Base-by-base conservation (phyloP, 2,329 filamentous ascomycete genomes). In the Xylariales sp. region DNA sequence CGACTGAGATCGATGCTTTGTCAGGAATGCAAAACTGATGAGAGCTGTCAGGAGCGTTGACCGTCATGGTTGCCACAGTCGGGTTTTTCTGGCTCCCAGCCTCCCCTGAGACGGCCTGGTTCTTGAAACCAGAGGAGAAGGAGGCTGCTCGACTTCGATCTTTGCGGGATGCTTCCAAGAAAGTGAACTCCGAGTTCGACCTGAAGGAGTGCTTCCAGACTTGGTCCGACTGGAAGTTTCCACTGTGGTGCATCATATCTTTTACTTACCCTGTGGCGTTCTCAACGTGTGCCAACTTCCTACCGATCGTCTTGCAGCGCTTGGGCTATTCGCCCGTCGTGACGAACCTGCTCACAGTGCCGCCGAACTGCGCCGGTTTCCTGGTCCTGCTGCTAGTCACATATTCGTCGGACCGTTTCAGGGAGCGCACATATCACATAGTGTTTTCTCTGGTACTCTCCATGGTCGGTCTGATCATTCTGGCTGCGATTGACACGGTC, bases 211-310 rank as follows among this genome's bases (percentile, higher is more conserved):
- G 62, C 29, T 72, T 73, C 47, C 52, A 54, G 15, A 60, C 58
- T 3, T 73, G 67, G 67, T 61, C 55, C 28, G 66, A 42, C 67
- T 74, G 36, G 52, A 61, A 1, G 35, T 42, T 42, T 18, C 32
- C 39, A 4, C 50, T 66, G 1, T 71, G 67, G 66, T 66, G 62
- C 42, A 49, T 71, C 25, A 69, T 73, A 40, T 56, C 61, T 4
- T 67, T 72, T 48, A 71, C 68, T 0, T 73, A 73, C 42, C 66
- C 69, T 0, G 68, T 73, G 2, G 69, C 69, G 0, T 73, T 71
- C 48, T 55, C 64, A 15, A 39, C 40, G 10, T 35, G 31, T 16
- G 43, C 69, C 59, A 71, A 70, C 42, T 74, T 74, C 52, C 63
- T 74, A 11, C 70, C 70, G 1, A 57, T 70, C 31, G 70, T 73